Conservation (phyloP, 2,329 filamentous ascomycete species). For the Thelonectria olida region DNA sequence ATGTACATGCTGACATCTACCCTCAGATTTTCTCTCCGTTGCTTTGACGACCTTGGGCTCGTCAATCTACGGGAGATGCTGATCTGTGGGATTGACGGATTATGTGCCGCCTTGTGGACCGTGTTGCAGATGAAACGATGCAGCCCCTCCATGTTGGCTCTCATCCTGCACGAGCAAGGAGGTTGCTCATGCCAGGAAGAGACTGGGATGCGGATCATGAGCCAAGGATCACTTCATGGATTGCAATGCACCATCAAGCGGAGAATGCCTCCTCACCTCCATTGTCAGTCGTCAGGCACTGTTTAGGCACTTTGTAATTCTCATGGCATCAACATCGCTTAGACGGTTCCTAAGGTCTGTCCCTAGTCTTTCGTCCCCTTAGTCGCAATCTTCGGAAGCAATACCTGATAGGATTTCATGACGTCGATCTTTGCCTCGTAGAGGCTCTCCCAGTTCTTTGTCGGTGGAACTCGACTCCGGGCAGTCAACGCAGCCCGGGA, state of each 20-base stretch:
- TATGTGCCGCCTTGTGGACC: slow-evolving; percentile 3
- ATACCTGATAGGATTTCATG: neutral
- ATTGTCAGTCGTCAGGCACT: slow-evolving; percentile 1
- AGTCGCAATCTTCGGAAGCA: too few species aligned
- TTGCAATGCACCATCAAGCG: neutral
- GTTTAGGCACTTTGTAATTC: neutral
- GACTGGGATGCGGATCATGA: neutral
- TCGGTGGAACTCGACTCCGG: neutral
- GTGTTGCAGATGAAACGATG: slow-evolving; percentile 12
- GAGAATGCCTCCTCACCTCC: neutral
- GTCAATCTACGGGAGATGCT: slow-evolving; percentile 14
- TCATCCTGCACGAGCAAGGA: neutral
- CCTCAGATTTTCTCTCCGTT: neutral
- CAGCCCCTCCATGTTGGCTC: slow-evolving; percentile 3
- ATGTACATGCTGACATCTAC: too few species aligned
- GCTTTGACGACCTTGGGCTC: neutral
- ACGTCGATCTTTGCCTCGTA: slow-evolving; percentile 1
- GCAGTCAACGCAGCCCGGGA: neutral
- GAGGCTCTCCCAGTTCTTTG: neutral
- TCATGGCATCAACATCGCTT: too few species aligned
- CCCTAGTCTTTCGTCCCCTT: too few species aligned
- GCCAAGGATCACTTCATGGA: neutral
- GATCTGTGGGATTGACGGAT: slow-evolving; percentile 1
- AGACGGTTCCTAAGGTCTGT: too few species aligned
- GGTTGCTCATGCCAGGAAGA: slow-evolving; percentile 1